A percentile compares a stretch with the other conserved stretches of the same genome.
Evolutionary conservation across 257 asterid species (phyloP).

Genomic region (Paraleonurus japonicus): DNA sequence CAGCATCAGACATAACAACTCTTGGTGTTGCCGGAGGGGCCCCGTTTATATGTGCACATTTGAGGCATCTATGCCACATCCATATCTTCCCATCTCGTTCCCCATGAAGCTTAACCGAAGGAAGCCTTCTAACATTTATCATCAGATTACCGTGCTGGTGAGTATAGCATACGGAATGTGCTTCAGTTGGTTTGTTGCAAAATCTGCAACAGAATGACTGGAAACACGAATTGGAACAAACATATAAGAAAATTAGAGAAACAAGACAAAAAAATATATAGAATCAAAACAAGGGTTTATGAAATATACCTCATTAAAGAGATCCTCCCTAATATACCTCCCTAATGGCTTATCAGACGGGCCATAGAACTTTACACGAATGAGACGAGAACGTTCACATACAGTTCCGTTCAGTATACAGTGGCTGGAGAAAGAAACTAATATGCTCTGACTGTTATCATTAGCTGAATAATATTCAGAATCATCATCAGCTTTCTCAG

Average conservation of each 20-base stretch:
- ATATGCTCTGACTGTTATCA: not conserved
- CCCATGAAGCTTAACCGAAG: not conserved
- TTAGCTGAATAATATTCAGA: constrained; percentile 1
- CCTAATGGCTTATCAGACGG: not conserved
- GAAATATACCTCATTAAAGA: not conserved
- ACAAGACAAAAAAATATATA: not conserved
- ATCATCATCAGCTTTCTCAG: not conserved
- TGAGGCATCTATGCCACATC: constrained; percentile 8
- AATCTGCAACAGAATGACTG: not conserved
- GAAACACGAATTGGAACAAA: not conserved
- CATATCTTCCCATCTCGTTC: constrained; percentile 2
- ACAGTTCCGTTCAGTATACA: not conserved
- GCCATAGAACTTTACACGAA: not conserved
- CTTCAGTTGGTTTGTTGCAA: not conserved
- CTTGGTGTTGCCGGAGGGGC: not conserved
- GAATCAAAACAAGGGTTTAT: not conserved
- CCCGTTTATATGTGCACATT: not conserved
- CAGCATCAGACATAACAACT: constrained; percentile 3
- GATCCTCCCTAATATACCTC: not conserved
- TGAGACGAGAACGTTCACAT: not conserved
- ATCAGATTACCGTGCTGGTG: not conserved
- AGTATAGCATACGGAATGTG: constrained; percentile 1
- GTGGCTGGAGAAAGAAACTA: constrained; percentile 12
- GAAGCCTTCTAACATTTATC: not conserved
- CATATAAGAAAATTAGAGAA: not conserved